Percentiles rank a stretch among this genome's conserved stretches.
These are phyloP conservation scores for Pyrenula aspistea DNA, from an alignment of 495 filamentous ascomycete genomes.

Conservation along the genomic window DNA sequence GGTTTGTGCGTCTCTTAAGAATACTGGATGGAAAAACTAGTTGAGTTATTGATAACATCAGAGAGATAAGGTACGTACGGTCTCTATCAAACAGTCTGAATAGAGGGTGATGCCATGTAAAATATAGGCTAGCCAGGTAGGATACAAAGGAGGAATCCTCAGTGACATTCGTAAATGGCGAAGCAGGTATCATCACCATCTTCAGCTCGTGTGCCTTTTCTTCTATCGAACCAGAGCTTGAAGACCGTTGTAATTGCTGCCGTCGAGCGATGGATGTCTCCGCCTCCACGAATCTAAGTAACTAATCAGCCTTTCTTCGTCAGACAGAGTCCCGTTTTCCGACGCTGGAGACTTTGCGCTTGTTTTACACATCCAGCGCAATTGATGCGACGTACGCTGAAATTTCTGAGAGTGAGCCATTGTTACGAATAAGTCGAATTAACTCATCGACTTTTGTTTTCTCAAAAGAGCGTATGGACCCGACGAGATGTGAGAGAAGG, in stretches of 20 bases:
- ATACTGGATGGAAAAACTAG: slow-evolving; percentile 6
- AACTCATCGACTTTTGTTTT: slow-evolving; percentile 14
- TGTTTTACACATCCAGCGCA: slow-evolving; percentile 2
- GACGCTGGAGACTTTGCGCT: neutral
- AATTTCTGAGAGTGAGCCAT: slow-evolving; percentile 13
- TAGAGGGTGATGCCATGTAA: slow-evolving; percentile 28
- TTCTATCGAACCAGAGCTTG: slow-evolving; percentile 10
- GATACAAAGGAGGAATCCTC: slow-evolving; percentile 15
- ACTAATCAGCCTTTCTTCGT: too few relatives aligned
- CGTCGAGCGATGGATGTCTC: slow-evolving; percentile 2
- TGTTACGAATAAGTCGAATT: slow-evolving; percentile 14
- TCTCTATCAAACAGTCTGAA: slow-evolving; percentile 24
- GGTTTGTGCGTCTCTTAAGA: slow-evolving; percentile 20
- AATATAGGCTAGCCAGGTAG: slow-evolving; percentile 16
- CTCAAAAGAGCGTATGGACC: slow-evolving; percentile 15
- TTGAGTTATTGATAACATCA: neutral
- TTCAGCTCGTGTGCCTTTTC: slow-evolving; percentile 27
- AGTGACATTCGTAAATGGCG: slow-evolving; percentile 14
- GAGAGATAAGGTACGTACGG: neutral
- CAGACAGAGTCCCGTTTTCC: too few relatives aligned
- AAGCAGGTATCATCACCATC: slow-evolving; percentile 20
- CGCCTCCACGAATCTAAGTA: neutral
- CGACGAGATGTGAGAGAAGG: slow-evolving; percentile 18
- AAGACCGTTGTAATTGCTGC: slow-evolving; percentile 11
- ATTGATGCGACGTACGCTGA: slow-evolving; percentile 12